Evolutionary conservation across 192 early-diverging fungal species (phyloP).

Genomic region (Coemansia sp.): DNA sequence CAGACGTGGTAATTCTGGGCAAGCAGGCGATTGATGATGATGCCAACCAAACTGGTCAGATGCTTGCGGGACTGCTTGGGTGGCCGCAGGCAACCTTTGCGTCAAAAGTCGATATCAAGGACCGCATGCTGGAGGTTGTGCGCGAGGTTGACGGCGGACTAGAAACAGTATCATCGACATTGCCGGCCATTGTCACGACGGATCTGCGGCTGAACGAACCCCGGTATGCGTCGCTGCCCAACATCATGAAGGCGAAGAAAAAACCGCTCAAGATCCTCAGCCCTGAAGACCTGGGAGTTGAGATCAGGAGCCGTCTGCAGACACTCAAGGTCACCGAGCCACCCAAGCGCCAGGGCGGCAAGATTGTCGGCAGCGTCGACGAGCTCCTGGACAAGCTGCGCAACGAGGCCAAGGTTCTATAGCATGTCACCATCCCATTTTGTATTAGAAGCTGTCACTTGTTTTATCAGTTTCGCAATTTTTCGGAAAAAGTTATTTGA

Average conservation of each 20-base stretch:
- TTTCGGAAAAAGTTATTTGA: not conserved
- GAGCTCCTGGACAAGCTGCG: conserved; percentile 88
- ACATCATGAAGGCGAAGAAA: conserved; percentile 99
- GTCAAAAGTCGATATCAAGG: conserved; percentile 83
- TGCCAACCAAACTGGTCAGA: conserved; percentile 94
- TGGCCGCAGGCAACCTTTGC: conserved; percentile 99
- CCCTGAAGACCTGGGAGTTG: conserved; percentile 77
- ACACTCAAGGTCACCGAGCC: conserved; percentile 91
- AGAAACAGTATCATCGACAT: conserved; percentile 76
- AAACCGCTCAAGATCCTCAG: conserved; percentile 83
- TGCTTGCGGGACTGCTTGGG: conserved; percentile 91
- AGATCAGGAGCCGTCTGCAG: conserved; percentile 78
- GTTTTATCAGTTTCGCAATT: not conserved
- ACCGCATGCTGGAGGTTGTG: conserved; percentile 69
- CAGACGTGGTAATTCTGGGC: conserved; percentile 90
- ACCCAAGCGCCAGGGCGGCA: conserved; percentile 86
- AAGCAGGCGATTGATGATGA: conserved; percentile 99
- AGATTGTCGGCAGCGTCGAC: conserved; percentile 88
- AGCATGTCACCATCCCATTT: conserved; percentile 15
- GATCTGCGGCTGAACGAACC: conserved; percentile 96
- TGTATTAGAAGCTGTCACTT: no score
- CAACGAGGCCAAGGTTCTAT: conserved; percentile 74
- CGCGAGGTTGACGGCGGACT: conserved; percentile 98
- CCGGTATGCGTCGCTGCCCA: conserved; percentile 86
- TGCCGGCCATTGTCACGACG: conserved; percentile 94